Percentiles rank a stretch among this genome's conserved stretches.
phyloP scores from a whole-genome alignment of 2,329 filamentous ascomycete species.

The Colletotrichum sp. region DNA sequence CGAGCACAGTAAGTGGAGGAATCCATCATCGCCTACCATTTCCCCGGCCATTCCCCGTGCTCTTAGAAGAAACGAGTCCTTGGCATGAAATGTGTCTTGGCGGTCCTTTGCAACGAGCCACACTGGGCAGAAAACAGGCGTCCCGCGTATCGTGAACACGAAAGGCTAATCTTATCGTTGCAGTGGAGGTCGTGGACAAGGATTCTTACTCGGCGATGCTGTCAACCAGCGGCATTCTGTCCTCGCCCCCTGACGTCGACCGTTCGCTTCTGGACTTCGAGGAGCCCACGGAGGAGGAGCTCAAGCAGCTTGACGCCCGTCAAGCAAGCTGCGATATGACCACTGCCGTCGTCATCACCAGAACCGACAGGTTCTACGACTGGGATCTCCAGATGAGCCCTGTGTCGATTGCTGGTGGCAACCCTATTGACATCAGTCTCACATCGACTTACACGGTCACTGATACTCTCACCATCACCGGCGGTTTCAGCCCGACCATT shows the following conservation, averaged over 20 bases:
- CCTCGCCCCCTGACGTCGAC: not conserved
- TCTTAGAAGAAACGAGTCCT: not conserved
- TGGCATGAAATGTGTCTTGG: not conserved
- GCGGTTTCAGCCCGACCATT: not conserved
- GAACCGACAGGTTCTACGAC: not conserved
- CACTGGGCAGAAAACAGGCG: not conserved
- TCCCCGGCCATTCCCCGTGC: not conserved
- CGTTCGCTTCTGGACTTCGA: not conserved
- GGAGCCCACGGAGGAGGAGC: not conserved
- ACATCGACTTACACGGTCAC: conserved; percentile 4
- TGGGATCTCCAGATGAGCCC: conserved; percentile 11
- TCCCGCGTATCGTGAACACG: not conserved
- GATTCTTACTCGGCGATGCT: not conserved
- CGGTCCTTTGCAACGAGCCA: not conserved
- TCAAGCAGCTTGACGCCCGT: not conserved
- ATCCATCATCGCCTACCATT: not conserved
- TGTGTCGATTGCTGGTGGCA: not conserved
- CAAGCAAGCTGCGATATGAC: not conserved
- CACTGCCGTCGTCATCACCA: not conserved
- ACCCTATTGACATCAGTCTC: not conserved
- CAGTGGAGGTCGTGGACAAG: not conserved
- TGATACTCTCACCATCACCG: not conserved
- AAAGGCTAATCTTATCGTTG: not conserved
- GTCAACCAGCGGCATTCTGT: not conserved
- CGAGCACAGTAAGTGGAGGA: conserved; percentile 1